phyloP scores from a whole-genome alignment of 2,329 filamentous ascomycete genomes.

The Sporothrix humicola region DNA sequence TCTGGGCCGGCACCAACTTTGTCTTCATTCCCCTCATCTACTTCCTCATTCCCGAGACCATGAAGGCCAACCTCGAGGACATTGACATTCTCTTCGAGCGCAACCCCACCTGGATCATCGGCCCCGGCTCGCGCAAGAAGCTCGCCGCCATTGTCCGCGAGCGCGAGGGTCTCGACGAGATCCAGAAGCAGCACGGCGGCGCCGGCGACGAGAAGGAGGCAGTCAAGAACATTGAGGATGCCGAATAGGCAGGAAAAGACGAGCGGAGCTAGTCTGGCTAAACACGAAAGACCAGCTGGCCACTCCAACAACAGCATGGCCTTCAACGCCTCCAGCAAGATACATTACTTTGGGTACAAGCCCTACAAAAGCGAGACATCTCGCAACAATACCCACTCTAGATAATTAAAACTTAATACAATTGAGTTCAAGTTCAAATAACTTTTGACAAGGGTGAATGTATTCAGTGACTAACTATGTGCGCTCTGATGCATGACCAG shows the following conservation, averaged over 20 bases:
- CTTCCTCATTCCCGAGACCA: constrained; percentile 44
- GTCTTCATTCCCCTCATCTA: constrained; percentile 55
- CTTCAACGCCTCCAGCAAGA: no score
- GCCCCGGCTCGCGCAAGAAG: constrained; percentile 26
- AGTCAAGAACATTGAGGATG: constrained; percentile 1
- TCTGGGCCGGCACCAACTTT: constrained; percentile 56
- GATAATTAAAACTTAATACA: no score
- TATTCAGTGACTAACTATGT: no score
- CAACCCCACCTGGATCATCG: constrained; percentile 25
- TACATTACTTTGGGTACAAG: no score
- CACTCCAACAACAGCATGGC: no score
- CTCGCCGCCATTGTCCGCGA: constrained; percentile 18
- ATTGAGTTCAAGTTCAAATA: no score
- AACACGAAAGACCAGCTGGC: no score
- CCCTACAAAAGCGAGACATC: no score
- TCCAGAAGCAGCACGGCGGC: constrained; percentile 11
- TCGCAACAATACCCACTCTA: no score
- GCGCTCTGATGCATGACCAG: no score
- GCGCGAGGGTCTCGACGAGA: constrained; percentile 15
- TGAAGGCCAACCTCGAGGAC: constrained; percentile 26
- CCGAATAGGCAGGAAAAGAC: not conserved
- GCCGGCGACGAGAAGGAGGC: not conserved
- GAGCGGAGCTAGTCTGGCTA: not conserved
- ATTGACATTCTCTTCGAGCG: constrained; percentile 27
- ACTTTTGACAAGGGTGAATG: no score